Evolutionary conservation across 2,329 filamentous ascomycete genomes (phyloP), one percentile per base, ranked within the genome.

Genomic region (Aureobasidium sp.): DNA sequence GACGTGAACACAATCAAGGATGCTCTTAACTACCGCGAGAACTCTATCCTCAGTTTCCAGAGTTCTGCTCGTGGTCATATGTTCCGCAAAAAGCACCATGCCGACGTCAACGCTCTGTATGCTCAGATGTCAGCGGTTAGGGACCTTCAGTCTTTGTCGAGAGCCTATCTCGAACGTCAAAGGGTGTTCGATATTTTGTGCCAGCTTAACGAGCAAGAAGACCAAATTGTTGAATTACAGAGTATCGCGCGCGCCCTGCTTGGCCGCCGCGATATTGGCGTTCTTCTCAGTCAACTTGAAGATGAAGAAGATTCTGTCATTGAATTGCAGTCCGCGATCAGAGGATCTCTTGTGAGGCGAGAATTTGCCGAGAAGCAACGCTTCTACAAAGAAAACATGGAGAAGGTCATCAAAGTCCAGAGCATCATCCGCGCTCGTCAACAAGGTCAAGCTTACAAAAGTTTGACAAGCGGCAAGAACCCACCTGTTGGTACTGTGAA

Each of bases 401-500:
- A 96, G 70, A 97, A 95, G 76, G 94, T 99, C 29, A 87, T 99
- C 80, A 99, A 99, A 76, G 91, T 97, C 62, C 95, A 99, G 73
- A 99, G 94, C 73, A 96, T 97, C 67, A 87, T 97, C 59, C 87
- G 94, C 65, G 94, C 88, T 67, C 94, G 95, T 72, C 90, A 97
- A 55, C 94, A 99, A 74, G 94, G 94, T 57, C 91, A 99, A 76
- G 94, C 94, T 2, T 99, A 99, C 80, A 97, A 96, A 82, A 96
- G 90, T 72, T 81, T 99, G 66, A 97, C 92, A 2, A 92, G 87
- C 36, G 95, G 94, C 64, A 97, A 96, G 77, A 97, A 97, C 71
- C 94, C 94, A 27, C 94, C 94, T 0, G 91, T 99, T 63, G 91
- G 91, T 42, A 96, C 95, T 0, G 90, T 99, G 72, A 97, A 97